phyloP scores from a whole-genome alignment of 2,329 filamentous ascomycete species.

The Fusarium hainanense region DNA sequence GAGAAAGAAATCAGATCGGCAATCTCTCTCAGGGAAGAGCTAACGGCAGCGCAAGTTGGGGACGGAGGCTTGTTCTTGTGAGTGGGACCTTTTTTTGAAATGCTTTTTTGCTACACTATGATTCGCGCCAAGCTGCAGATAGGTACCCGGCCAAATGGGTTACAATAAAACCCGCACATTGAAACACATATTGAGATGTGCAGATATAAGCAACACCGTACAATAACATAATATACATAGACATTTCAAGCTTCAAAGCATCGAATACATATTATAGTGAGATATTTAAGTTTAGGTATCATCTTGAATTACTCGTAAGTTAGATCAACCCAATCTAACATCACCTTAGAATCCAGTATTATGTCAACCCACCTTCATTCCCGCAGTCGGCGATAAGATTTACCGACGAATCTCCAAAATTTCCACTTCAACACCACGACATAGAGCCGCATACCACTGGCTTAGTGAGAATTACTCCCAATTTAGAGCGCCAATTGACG shows the following conservation, averaged over 20 bases:
- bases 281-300: too few species aligned
- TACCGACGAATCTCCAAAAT: slow-evolving; percentile 47
- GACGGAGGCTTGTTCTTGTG: slow-evolving; percentile 31
- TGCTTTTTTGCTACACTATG: slow-evolving; percentile 41
- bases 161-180: slow-evolving; percentile 14
- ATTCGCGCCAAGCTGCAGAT: slow-evolving; percentile 39
- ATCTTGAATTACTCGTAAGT: neutral
- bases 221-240: neutral
- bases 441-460: slow-evolving; percentile 11
- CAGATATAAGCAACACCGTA: neutral
- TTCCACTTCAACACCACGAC: slow-evolving; percentile 43
- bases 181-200: neutral
- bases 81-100: slow-evolving; percentile 40
- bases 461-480: slow-evolving; percentile 31
- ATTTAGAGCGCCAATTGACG: slow-evolving; percentile 36
- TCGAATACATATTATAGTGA: too few species aligned
- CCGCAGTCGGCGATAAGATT: slow-evolving; percentile 48
- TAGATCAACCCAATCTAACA: neutral
- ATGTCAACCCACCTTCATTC: slow-evolving; percentile 19
- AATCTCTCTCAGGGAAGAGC: slow-evolving; percentile 37
- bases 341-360: neutral
- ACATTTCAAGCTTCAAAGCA: neutral
- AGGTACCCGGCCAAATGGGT: slow-evolving; percentile 4
- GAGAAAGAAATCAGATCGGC: slow-evolving; percentile 37
- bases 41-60: slow-evolving; percentile 38